Evolutionary conservation across 208 protist genomes (phyloP).

Genomic region (Endotrypanum monterogeii): DNA sequence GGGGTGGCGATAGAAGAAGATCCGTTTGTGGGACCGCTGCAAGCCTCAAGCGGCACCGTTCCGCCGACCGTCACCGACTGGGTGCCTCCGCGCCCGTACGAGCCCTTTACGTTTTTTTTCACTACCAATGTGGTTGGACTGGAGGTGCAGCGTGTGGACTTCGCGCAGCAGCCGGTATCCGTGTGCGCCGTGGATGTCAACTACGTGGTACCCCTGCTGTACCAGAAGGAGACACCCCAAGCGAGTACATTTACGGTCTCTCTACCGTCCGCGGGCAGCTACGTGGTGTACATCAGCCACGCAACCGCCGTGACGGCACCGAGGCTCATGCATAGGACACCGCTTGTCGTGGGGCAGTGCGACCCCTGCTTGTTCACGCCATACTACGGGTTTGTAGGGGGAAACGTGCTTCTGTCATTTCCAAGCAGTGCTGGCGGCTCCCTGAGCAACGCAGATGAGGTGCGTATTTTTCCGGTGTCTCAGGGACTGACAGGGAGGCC

Average conservation of each 20-base stretch:
- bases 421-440: slow-evolving; percentile 43
- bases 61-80: slow-evolving; percentile 2
- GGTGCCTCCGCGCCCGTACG: slow-evolving; percentile 67
- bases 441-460: slow-evolving; percentile 49
- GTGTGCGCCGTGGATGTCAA: slow-evolving; percentile 45
- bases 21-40: slow-evolving; percentile 59
- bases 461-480: slow-evolving; percentile 70
- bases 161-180: slow-evolving; percentile 44
- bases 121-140: slow-evolving; percentile 33
- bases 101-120: slow-evolving; percentile 71
- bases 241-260: slow-evolving; percentile 57
- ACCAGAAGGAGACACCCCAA: slow-evolving; percentile 27
- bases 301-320: slow-evolving; percentile 29
- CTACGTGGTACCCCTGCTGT: slow-evolving; percentile 57
- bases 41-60: slow-evolving; percentile 19
- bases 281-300: slow-evolving; percentile 71
- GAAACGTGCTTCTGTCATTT: slow-evolving; percentile 53
- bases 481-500: slow-evolving; percentile 47
- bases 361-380: slow-evolving; percentile 81
- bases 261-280: slow-evolving; percentile 49
- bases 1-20: slow-evolving; percentile 34
- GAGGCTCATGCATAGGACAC: slow-evolving; percentile 59
- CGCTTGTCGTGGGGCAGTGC: slow-evolving; percentile 63
- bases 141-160: slow-evolving; percentile 55
- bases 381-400: slow-evolving; percentile 57